These are phyloP conservation scores for Camellia japonica DNA, from an alignment of 148 eudicot species.

Conservation along the genomic window DNA sequence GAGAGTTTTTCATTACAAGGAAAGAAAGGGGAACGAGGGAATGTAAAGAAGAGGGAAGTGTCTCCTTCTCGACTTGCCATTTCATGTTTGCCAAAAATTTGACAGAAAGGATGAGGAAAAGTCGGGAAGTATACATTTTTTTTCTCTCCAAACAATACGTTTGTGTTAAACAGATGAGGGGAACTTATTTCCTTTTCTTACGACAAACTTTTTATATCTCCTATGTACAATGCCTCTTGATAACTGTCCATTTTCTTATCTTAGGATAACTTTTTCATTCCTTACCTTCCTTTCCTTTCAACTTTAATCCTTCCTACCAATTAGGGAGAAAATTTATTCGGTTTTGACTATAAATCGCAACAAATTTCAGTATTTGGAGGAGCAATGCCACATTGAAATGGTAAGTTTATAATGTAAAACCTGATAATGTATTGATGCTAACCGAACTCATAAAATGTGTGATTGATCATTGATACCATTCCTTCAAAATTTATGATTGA, in stretches of 20 bases:
- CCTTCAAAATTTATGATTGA: no score
- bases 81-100: background rate
- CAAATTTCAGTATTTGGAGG: background rate
- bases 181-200: background rate
- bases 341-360: background rate
- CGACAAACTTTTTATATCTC: background rate
- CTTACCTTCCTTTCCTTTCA: background rate
- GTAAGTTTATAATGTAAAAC: background rate
- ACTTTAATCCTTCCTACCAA: background rate
- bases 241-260: no score
- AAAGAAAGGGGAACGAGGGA: background rate
- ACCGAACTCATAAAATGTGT: no score
- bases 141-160: no score
- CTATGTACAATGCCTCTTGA: background rate
- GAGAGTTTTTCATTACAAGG: background rate
- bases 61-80: background rate
- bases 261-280: background rate
- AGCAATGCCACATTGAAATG: background rate
- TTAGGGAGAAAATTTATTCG: background rate
- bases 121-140: no score
- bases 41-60: no score
- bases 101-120: background rate
- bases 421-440: background rate
- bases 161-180: background rate
- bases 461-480: no score